phyloP scores from a whole-genome alignment of 306 rosid species.

The Ochetophila trinervis region DNA sequence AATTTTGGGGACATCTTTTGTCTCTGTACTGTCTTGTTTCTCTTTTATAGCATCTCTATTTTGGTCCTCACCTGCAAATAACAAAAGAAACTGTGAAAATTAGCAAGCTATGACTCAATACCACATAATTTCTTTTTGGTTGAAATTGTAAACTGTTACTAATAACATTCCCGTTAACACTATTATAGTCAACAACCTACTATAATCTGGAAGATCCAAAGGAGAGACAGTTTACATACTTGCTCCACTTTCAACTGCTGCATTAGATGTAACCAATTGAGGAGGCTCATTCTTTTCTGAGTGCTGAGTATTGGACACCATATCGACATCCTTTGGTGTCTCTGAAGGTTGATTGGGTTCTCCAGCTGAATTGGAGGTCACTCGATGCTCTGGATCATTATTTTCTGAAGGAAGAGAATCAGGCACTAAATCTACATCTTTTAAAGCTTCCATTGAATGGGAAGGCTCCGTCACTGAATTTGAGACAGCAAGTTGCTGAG shows the following conservation, averaged over 20 bases:
- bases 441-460: conserved; percentile 33
- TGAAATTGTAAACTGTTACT: no score
- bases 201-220: not conserved
- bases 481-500: conserved; percentile 36
- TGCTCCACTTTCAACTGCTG: conserved; percentile 41
- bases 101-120: not conserved
- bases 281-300: conserved; percentile 35
- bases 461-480: conserved; percentile 33
- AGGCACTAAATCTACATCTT: conserved; percentile 30
- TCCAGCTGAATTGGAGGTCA: conserved; percentile 27
- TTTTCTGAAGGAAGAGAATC: conserved; percentile 31
- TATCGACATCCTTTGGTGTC: conserved; percentile 43
- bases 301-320: conserved; percentile 36
- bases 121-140: no score
- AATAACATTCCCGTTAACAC: no score
- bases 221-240: conserved; percentile 30
- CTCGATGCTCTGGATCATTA: conserved; percentile 18
- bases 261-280: conserved; percentile 37
- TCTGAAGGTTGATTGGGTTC: conserved; percentile 37
- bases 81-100: conserved; percentile 1
- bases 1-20: conserved; percentile 39
- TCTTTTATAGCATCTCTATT: conserved; percentile 38
- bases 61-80: conserved; percentile 48
- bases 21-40: conserved; percentile 27
- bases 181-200: not conserved